Percentiles rank a stretch among this genome's conserved stretches.
Evolutionary conservation across 352 stramenopile species (phyloP).

Genomic region (Albugo candida): DNA sequence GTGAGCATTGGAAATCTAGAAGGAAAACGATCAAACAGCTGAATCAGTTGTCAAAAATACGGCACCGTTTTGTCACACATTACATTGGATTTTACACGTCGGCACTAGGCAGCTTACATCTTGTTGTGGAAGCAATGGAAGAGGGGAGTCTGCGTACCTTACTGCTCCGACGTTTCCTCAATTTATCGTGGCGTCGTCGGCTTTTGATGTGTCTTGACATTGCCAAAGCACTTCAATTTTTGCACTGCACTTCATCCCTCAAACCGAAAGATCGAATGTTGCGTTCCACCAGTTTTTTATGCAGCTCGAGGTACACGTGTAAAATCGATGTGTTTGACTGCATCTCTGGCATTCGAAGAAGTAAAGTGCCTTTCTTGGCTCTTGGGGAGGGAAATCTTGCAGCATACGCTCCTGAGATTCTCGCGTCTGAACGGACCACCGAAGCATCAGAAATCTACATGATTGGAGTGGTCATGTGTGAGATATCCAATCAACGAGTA

Average conservation of each 20-base stretch:
- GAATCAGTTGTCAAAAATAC: constrained; percentile 13
- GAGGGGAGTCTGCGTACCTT: constrained; percentile 39
- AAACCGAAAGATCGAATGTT: constrained; percentile 5
- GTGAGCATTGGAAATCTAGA: not conserved
- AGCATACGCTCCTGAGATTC: constrained; percentile 30
- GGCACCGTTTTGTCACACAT: constrained; percentile 40
- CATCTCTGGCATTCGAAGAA: not conserved
- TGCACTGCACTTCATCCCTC: constrained; percentile 13
- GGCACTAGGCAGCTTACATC: constrained; percentile 30
- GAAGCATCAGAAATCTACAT: constrained; percentile 39
- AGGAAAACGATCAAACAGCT: constrained; percentile 13
- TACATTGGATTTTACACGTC: constrained; percentile 43
- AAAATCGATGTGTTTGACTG: constrained; percentile 60
- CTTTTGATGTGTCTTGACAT: constrained; percentile 33
- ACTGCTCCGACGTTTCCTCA: constrained; percentile 21
- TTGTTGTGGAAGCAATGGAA: constrained; percentile 63
- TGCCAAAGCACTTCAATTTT: constrained; percentile 22
- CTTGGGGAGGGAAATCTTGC: constrained; percentile 40
- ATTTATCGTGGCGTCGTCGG: constrained; percentile 29
- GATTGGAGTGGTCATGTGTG: constrained; percentile 51
- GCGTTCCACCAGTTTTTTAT: constrained; percentile 35
- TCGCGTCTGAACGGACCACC: constrained; percentile 22
- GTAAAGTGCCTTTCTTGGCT: constrained; percentile 13
- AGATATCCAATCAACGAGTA: constrained; percentile 26
- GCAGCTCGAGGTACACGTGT: constrained; percentile 29